Evolutionary conservation across 768 basidiomycete genomes (phyloP).

Genomic region (Agaricus subrufescens): DNA sequence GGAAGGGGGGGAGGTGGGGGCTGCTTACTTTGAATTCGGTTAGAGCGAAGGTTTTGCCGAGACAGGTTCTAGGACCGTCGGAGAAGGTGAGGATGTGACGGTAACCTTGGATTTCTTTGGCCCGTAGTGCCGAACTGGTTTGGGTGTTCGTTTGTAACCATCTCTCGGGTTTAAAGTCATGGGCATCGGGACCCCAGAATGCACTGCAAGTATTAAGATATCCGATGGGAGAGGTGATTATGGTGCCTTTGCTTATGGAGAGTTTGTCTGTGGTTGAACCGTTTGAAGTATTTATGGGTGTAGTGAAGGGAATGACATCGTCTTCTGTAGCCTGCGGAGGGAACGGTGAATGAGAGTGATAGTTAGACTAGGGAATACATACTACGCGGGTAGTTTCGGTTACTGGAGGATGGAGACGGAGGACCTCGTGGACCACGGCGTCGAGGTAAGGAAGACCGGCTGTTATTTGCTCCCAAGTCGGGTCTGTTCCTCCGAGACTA

Average conservation of each 20-base stretch:
- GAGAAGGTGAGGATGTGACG: slow-evolving; percentile 47
- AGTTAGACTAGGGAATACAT: slow-evolving; percentile 12
- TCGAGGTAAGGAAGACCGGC: slow-evolving; percentile 52
- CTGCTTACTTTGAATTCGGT: slow-evolving; percentile 43
- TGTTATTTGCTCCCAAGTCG: slow-evolving; percentile 49
- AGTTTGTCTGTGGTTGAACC: slow-evolving; percentile 37
- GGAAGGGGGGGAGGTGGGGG: no score
- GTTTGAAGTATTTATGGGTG: slow-evolving; percentile 37
- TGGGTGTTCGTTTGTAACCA: slow-evolving; percentile 40
- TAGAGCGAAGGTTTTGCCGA: slow-evolving; percentile 45
- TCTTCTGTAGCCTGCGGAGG: slow-evolving; percentile 39
- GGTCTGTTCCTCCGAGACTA: slow-evolving; percentile 36
- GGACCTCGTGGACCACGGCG: slow-evolving; percentile 38
- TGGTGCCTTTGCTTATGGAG: slow-evolving; percentile 42
- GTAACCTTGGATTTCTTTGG: slow-evolving; percentile 42
- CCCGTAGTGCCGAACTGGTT: slow-evolving; percentile 18
- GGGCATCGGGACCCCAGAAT: slow-evolving; percentile 59
- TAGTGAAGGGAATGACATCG: slow-evolving; percentile 53
- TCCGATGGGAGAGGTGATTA: slow-evolving; percentile 36
- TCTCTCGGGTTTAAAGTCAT: slow-evolving; percentile 57
- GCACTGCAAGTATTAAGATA: slow-evolving; percentile 45
- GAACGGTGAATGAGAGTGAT: neutral
- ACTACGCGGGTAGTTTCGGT: slow-evolving; percentile 33
- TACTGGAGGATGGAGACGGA: slow-evolving; percentile 36
- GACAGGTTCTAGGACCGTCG: slow-evolving; percentile 46